These are phyloP conservation scores for Leavenworthia alabamica DNA, from an alignment of 345 rosid genomes.

Conservation along the genomic window DNA sequence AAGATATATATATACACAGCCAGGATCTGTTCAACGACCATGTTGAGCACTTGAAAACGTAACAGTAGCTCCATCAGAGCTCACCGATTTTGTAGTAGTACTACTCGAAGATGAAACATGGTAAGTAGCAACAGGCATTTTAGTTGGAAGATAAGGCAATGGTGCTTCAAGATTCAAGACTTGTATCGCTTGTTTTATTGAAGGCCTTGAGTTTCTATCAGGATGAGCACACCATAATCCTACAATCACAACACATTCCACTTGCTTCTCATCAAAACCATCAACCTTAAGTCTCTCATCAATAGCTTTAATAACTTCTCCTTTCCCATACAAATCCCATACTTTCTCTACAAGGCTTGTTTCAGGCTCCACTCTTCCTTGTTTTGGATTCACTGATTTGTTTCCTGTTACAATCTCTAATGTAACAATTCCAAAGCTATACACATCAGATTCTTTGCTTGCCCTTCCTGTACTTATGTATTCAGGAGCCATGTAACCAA, in stretches of 20 bases:
- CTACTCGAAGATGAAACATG: constrained; percentile 29
- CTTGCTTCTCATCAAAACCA: constrained; percentile 37
- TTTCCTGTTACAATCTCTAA: constrained; percentile 40
- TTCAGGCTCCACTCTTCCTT: constrained; percentile 11
- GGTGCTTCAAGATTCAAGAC: constrained; percentile 39
- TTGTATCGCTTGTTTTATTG: constrained; percentile 47
- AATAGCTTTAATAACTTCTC: constrained; percentile 20
- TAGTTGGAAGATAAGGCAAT: constrained; percentile 39
- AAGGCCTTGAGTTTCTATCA: constrained; percentile 37
- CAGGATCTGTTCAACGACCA: constrained; percentile 33
- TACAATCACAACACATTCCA: constrained; percentile 36
- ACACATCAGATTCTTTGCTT: constrained; percentile 45
- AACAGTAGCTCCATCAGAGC: constrained; percentile 32
- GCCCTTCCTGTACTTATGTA: constrained; percentile 44
- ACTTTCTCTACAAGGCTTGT: constrained; percentile 44
- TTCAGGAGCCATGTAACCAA: constrained; percentile 53
- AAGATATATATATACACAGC: no score
- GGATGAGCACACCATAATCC: constrained; percentile 68
- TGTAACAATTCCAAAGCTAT: constrained; percentile 42
- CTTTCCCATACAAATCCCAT: constrained; percentile 41
- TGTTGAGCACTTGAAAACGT: constrained; percentile 31
- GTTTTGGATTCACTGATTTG: constrained; percentile 30
- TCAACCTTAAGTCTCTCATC: constrained; percentile 31
- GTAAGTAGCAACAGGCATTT: constrained; percentile 41
- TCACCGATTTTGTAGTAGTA: constrained; percentile 9